Evolutionary conservation across 2,329 filamentous ascomycete species (phyloP).

Genomic region (Dichotomopilus funicola): DNA sequence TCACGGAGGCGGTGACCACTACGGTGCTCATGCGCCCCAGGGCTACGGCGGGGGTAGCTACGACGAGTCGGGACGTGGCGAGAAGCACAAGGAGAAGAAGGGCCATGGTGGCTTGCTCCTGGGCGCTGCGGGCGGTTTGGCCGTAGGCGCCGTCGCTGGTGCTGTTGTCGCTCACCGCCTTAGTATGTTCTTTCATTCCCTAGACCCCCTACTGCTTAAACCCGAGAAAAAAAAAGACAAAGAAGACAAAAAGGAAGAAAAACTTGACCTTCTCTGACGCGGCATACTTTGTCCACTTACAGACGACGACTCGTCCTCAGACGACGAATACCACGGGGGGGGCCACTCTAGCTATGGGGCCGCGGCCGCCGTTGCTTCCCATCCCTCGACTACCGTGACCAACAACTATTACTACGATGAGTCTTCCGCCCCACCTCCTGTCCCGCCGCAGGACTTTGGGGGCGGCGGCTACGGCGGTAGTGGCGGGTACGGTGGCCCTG

Average conservation of each 20-base stretch:
- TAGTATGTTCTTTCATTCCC: conserved; percentile 35
- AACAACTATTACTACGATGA: conserved; percentile 16
- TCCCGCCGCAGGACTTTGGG: neutral
- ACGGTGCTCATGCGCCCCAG: neutral
- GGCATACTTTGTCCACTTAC: neutral
- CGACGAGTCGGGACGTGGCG: neutral
- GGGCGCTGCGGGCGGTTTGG: conserved; percentile 52
- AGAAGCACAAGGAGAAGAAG: conserved; percentile 33
- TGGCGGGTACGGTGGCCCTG: neutral
- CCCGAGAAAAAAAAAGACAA: too few species aligned
- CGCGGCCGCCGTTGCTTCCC: conserved; percentile 2
- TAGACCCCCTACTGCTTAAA: neutral
- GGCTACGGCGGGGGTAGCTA: neutral
- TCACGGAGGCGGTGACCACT: neutral
- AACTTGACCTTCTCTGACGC: too few species aligned
- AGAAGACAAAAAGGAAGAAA: too few species aligned
- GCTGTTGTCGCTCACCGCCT: conserved; percentile 50
- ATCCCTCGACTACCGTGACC: conserved; percentile 13
- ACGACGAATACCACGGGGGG: conserved; percentile 15
- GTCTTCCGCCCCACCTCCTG: conserved; percentile 4
- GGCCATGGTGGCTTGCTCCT: conserved; percentile 46
- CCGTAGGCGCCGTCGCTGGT: conserved; percentile 49
- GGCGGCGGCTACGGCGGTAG: too few species aligned
- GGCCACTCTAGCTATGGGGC: conserved; percentile 2
- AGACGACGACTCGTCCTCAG: conserved; percentile 16